These are phyloP conservation scores for Ottelia alismoides DNA, from an alignment of 106 monocot species.

Conservation along the genomic window DNA sequence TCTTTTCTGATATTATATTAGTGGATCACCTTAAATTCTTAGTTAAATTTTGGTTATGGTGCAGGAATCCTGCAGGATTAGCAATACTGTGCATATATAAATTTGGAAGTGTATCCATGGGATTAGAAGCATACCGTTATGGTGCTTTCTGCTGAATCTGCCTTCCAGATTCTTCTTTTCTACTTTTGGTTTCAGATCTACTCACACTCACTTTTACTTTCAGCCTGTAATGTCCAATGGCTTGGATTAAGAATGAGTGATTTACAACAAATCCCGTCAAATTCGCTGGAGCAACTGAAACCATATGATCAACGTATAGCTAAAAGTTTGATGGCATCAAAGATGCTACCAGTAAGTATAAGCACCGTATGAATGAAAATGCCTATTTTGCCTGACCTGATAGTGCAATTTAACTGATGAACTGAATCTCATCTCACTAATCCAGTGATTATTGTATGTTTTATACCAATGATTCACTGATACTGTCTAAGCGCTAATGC, in stretches of 20 bases:
- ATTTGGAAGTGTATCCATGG: constrained; percentile 83
- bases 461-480: no score
- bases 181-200: neutral
- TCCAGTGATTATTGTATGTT: no score
- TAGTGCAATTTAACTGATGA: no score
- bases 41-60: neutral
- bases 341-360: constrained; percentile 63
- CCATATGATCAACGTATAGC: constrained; percentile 65
- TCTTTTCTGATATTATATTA: neutral
- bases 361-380: no score
- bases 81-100: constrained; percentile 88
- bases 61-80: constrained; percentile 93
- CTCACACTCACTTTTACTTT: constrained; percentile 14
- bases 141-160: constrained; percentile 19
- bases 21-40: neutral
- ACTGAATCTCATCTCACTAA: no score
- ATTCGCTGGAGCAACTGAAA: constrained; percentile 37
- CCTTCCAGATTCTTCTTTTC: neutral
- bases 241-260: constrained; percentile 70
- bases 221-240: constrained; percentile 98
- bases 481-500: no score
- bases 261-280: constrained; percentile 39
- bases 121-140: constrained; percentile 86
- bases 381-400: no score
- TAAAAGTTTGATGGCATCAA: constrained; percentile 72